Conservation (phyloP, 352 stramenopile species). For the Pythium monospermum region DNA sequence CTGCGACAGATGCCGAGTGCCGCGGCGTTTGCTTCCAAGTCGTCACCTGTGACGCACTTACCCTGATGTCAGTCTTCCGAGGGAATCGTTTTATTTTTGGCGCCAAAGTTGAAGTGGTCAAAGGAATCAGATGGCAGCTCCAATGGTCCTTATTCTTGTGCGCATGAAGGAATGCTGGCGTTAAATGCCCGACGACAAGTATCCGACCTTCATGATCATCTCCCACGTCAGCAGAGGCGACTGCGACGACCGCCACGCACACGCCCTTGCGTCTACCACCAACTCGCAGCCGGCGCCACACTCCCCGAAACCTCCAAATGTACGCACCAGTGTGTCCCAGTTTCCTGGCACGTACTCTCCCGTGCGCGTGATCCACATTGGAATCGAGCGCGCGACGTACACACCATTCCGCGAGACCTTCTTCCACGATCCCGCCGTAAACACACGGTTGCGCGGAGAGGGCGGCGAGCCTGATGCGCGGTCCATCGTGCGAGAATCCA, state of each 20-base stretch:
- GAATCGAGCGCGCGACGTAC: constrained; percentile 28
- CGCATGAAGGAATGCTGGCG: neutral
- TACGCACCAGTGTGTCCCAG: too few relatives aligned
- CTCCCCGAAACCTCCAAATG: too few relatives aligned
- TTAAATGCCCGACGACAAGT: neutral
- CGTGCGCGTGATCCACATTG: constrained; percentile 16
- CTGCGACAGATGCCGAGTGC: too few relatives aligned
- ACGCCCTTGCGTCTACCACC: constrained; percentile 11
- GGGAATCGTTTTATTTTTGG: constrained; percentile 5
- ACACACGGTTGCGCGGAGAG: constrained; percentile 38
- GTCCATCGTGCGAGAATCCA: constrained; percentile 36
- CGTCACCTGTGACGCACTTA: neutral
- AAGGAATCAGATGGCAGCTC: too few relatives aligned
- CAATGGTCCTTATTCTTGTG: too few relatives aligned
- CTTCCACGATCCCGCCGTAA: constrained; percentile 50
- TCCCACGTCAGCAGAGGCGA: constrained; percentile 4
- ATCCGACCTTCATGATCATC: too few relatives aligned
- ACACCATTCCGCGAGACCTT: constrained; percentile 58
- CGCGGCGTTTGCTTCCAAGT: too few relatives aligned
- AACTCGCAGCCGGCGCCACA: neutral
- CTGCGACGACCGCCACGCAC: neutral
- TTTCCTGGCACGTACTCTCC: neutral
- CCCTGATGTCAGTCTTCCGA: neutral
- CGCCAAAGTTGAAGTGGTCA: neutral
- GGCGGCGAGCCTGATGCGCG: constrained; percentile 28